phyloP scores from a whole-genome alignment of 2,329 filamentous ascomycete genomes.

The Dactylella cylindrospora region DNA sequence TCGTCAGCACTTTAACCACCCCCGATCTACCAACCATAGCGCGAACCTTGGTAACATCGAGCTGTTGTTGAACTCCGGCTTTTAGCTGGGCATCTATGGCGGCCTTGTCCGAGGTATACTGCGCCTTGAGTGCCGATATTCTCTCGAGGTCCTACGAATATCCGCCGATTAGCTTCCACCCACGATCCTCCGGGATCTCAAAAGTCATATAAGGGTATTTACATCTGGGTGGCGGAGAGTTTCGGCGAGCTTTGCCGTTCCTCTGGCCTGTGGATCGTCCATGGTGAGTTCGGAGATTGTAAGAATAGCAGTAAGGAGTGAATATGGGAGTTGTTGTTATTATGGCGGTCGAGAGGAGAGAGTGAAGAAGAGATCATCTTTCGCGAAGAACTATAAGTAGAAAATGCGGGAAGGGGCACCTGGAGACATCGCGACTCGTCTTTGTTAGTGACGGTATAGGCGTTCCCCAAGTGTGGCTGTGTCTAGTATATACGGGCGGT shows the following conservation, averaged over 20 bases:
- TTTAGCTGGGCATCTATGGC: slow-evolving; percentile 89
- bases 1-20: slow-evolving; percentile 23
- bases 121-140: slow-evolving; percentile 81
- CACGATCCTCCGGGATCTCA: neutral
- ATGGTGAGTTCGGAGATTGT: slow-evolving; percentile 54
- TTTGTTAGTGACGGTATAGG: neutral
- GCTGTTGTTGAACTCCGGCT: slow-evolving; percentile 82
- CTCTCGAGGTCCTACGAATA: slow-evolving; percentile 76
- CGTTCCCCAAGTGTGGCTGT: too few relatives aligned
- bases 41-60: slow-evolving; percentile 72
- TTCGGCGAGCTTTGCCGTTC: slow-evolving; percentile 78
- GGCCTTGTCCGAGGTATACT: slow-evolving; percentile 91
- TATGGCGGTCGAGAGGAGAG: too few relatives aligned
- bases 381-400: neutral
- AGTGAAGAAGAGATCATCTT: slow-evolving; percentile 28
- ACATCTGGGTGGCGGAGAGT: slow-evolving; percentile 85
- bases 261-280: slow-evolving; percentile 63
- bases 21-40: neutral
- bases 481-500: neutral
- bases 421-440: slow-evolving; percentile 13
- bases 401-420: too few relatives aligned
- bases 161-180: slow-evolving; percentile 1
- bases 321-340: slow-evolving; percentile 18
- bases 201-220: neutral
- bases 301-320: neutral